Evolutionary conservation across 2,329 filamentous ascomycete species (phyloP), one percentile per base, ranked within the genome.

Genomic region (Zasmidium citrigriseum): DNA sequence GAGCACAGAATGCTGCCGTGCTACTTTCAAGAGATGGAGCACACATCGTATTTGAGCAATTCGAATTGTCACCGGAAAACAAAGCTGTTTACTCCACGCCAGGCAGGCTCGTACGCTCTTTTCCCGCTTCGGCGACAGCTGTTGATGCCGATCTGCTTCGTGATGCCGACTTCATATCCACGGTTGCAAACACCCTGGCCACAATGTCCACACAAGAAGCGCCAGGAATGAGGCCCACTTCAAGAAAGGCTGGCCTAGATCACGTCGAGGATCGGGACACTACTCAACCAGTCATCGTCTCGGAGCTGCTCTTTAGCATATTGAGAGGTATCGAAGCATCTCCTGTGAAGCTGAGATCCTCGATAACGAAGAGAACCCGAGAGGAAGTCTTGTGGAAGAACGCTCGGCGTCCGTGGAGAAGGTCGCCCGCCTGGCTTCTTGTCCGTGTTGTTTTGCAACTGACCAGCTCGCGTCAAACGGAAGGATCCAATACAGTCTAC

Each of bases 351-450:
- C 20, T 24, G 52, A 48, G 2, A 54, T 27, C 1, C 67, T 88
- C 1, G 74, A n/a, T n/a, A n/a, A n/a, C 75, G 0, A 90, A 90
- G 66, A 76, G 80, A 1, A 79, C 89, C 0, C 79, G 83, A 0
- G 88, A 90, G 52, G 86, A 89, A 18, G 80, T 88, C 0, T 78
- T 77, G 12, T 80, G 83, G 68, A 22, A 52, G 3, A 66, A 73
- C 12, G 59, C 78, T 0, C 71, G 78, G 1, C 67, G 76, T 0
- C 87, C 87, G 0, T 90, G 87, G 87, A 77, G 87, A 18, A 76
- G 88, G 27, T 81, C 80, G 1, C 80, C 87, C 0, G 78, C 82
- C 49, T 91, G 86, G 82, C 78, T 90, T 0, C 73, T 86, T 0
- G 69, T 89, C 4, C 82, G 86, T 0, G 85, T 90, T 1, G 76